Evolutionary conservation across 306 rosid genomes (phyloP), one percentile per base, ranked within the genome.

Genomic region (Echinosophora koreensis): DNA sequence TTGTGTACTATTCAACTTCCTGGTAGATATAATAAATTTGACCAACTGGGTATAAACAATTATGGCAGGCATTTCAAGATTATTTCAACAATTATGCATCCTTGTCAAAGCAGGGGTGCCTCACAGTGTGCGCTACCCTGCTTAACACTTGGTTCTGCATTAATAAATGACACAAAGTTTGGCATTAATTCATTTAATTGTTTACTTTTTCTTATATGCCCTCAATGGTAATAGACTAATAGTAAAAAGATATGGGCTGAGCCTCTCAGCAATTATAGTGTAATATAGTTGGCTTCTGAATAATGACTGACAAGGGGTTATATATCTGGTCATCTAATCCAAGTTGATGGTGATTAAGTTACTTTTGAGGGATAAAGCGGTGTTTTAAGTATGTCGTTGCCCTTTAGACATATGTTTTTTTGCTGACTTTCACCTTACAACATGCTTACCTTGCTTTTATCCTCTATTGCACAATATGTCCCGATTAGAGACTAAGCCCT

Each of bases 401-500:
- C 65, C 61, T 71, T 72, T 13, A 56, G 69, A 30, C 32, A 9
- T 47, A 42, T 71, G 5, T 14, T 65, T 60, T 84, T 84, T 39
- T 60, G 12, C 28, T 8, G 60, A 61, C 58, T 71, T 71, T 65
- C 13, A 65, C 58, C 44, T 37, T 16, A 51, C 34, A 57, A 2
- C 27, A 32, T 76, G 77, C 59, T 2, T 60, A 42, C 46, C 17
- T 81, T 77, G 66, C 50, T 71, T 68, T 60, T 51, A 61, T 44
- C 55, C 44, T 54, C 58, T 71, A 35, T 63, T 67, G 56, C 74
- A 28, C 41, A 37, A 2, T 52, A 44, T 6, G 17, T 58, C 41
- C 18, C 76, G 71, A 49, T 37, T 11, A 3, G 34, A 44, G 54
- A 61, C 54, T 55, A 50, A 67, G 47, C 64, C 49, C 71, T 56